Conservation (phyloP, 192 early-diverging fungal genomes). For the Rhizophagus clarus region DNA sequence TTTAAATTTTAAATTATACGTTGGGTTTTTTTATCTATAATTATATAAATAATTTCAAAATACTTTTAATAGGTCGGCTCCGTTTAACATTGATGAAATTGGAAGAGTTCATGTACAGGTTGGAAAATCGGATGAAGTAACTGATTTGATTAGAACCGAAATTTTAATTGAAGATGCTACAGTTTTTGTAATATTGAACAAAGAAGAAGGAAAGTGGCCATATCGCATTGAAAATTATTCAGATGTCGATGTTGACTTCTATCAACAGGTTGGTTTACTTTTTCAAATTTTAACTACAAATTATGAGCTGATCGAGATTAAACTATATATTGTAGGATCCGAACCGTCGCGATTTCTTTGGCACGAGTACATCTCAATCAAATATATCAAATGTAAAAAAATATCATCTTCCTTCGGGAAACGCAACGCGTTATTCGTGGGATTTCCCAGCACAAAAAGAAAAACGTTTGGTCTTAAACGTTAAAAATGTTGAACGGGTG, state of each 20-base stretch:
- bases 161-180: slow-evolving; percentile 88
- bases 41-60: neutral
- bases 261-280: slow-evolving; percentile 65
- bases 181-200: slow-evolving; percentile 82
- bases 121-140: slow-evolving; percentile 56
- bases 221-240: slow-evolving; percentile 82
- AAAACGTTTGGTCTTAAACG: slow-evolving; percentile 75
- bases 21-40: too few species aligned
- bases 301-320: neutral
- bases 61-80: slow-evolving; percentile 59
- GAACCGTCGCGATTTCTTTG: slow-evolving; percentile 29
- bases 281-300: slow-evolving; percentile 1
- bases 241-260: slow-evolving; percentile 70
- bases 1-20: neutral
- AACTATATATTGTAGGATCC: slow-evolving; percentile 29
- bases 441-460: slow-evolving; percentile 76
- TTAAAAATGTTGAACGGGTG: slow-evolving; percentile 74
- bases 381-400: slow-evolving; percentile 40
- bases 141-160: slow-evolving; percentile 78
- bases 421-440: slow-evolving; percentile 84
- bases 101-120: slow-evolving; percentile 85
- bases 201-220: slow-evolving; percentile 85
- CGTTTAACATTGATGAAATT: slow-evolving; percentile 86
- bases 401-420: slow-evolving; percentile 54
- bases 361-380: neutral